Evolutionary conservation across 78 protist genomes (phyloP).

Genomic region (Dictyostelium capitatum): DNA sequence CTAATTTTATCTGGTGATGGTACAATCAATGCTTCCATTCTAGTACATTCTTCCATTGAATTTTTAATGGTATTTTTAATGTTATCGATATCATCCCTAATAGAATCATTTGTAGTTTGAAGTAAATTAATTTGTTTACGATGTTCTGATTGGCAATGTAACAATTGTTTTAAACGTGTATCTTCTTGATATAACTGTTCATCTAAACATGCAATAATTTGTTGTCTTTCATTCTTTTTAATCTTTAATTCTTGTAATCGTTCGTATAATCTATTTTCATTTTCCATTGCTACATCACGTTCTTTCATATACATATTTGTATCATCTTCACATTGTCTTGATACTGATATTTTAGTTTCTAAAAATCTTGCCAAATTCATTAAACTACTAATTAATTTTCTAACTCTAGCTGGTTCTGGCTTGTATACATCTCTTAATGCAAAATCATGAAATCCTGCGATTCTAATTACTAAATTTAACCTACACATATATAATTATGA

Average conservation of each 20-base stretch:
- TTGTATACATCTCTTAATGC: background rate
- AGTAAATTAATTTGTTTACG: background rate
- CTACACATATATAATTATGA: background rate
- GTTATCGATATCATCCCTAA: background rate
- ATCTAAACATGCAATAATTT: background rate
- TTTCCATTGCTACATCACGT: background rate
- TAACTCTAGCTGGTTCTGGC: background rate
- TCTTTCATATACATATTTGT: background rate
- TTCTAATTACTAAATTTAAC: background rate
- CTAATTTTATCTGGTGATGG: constrained; percentile 2
- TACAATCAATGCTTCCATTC: background rate
- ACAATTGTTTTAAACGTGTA: background rate
- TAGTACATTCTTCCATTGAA: background rate
- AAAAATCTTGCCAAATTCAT: background rate
- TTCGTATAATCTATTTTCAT: background rate
- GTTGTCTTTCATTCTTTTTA: background rate
- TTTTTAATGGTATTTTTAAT: background rate
- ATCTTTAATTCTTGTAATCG: background rate
- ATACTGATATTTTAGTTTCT: background rate
- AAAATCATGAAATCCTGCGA: background rate
- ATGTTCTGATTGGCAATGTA: background rate
- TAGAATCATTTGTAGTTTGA: background rate
- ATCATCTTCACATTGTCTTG: background rate
- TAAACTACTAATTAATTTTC: background rate
- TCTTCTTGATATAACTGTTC: background rate